Base-by-base conservation (phyloP, 331 rosid species). In the Saraca asoca region DNA sequence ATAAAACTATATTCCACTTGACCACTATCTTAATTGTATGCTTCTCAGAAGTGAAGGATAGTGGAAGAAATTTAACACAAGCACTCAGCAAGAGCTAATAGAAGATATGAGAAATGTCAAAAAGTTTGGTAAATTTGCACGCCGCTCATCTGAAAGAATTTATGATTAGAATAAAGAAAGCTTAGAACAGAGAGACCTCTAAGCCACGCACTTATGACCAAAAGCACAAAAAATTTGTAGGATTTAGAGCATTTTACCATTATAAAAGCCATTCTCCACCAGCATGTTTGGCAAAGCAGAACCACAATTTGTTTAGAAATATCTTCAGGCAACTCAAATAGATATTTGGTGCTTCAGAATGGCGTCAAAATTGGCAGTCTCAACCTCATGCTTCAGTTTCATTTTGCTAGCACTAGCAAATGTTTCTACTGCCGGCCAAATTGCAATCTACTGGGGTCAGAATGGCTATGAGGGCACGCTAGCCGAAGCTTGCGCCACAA, bases 11-110 rank as follows among this genome's bases (percentile, higher is more conserved):
- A 9, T 6, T 8, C 7, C 8, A 39, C 11, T 39, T 33, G 70
- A 52, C 65, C 29, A 7, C 38, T 53, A 39, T 68, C 19, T 53
- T 62, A 45, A 35, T 37, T 35, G 33, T 37, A 67, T 6, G 51
- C 44, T 61, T 44, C 51, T 37, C 16, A 37, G 13, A 37, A 58
- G 58, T 58, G 37, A 35, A 29, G 45, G 18, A 44, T 16, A 18
- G 58, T 45, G 58, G 31, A 69, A 18, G 49, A 46, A 37, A 70
- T 50, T 20, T 49, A 35, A 33, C 34, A 0, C 14, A 2, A 13
- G 11, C 43, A 59, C 19, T 59, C 19, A 39, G 24, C 34, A 50
- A 50, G 53, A 59, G 10, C 68, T 58, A 59, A 70, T 70, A 70
- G 50, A 45, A 7, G 14, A 43, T n/a, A 16, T 39, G 52, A 66